phyloP scores from a whole-genome alignment of 441 rosid genomes.

The Viola pubescens region DNA sequence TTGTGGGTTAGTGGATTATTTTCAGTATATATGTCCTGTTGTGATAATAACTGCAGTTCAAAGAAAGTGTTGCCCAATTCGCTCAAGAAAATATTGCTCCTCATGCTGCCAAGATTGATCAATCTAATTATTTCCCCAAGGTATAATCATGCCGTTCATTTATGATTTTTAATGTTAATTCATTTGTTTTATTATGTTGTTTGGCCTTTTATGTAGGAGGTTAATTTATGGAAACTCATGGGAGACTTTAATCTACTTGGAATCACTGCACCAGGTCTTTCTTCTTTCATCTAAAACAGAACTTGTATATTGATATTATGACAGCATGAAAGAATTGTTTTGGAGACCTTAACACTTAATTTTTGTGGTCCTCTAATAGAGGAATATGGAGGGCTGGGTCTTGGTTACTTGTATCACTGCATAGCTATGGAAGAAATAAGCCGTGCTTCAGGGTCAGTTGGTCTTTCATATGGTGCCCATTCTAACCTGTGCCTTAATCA shows the following conservation, averaged over 20 bases:
- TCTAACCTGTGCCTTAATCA: constrained; percentile 93
- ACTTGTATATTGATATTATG: background rate
- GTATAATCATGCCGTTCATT: constrained; percentile 18
- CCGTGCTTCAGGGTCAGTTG: constrained; percentile 89
- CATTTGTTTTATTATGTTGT: background rate
- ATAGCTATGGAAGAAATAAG: constrained; percentile 90
- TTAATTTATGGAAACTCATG: constrained; percentile 88
- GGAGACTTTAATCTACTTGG: constrained; percentile 94
- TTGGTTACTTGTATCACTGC: constrained; percentile 92
- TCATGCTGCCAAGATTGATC: constrained; percentile 62
- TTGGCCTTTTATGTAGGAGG: constrained; percentile 39
- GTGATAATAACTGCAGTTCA: constrained; percentile 40
- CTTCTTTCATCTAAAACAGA: background rate
- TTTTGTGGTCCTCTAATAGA: constrained; percentile 24
- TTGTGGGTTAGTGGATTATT: background rate
- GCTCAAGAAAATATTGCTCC: constrained; percentile 72
- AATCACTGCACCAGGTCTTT: constrained; percentile 81
- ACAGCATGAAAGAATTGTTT: background rate
- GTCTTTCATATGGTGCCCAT: constrained; percentile 91
- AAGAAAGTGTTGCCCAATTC: constrained; percentile 81
- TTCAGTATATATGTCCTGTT: background rate
- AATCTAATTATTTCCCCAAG: constrained; percentile 75
- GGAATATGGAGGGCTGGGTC: constrained; percentile 96
- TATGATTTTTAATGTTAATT: background rate
- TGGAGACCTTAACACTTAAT: too few relatives aligned